phyloP scores from a whole-genome alignment of 2,329 filamentous ascomycete genomes.

The Pseudocercospora fuligena region DNA sequence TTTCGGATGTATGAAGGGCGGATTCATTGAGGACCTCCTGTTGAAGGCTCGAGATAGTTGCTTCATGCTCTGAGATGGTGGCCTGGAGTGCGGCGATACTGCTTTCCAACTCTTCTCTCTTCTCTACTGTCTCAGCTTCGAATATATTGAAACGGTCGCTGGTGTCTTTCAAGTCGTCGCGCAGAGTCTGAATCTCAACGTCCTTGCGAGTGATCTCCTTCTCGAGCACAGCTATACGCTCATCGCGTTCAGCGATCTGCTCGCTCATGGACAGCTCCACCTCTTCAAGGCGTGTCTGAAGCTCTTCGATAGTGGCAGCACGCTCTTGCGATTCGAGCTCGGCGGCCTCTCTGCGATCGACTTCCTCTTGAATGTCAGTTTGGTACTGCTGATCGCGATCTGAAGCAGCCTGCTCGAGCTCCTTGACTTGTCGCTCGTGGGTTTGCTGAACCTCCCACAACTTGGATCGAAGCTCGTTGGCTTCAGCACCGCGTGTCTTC shows the following conservation, averaged over 20 bases:
- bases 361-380: constrained; percentile 46
- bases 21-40: constrained; percentile 31
- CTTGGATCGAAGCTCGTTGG: constrained; percentile 56
- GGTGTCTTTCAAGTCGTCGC: constrained; percentile 32
- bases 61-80: constrained; percentile 33
- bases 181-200: constrained; percentile 35
- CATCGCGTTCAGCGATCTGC: constrained; percentile 38
- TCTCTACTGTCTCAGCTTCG: constrained; percentile 25
- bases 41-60: constrained; percentile 34
- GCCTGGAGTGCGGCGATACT: constrained; percentile 34
- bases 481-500: constrained; percentile 48
- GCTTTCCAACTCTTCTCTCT: constrained; percentile 34
- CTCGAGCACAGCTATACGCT: constrained; percentile 37
- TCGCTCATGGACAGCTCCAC: constrained; percentile 36
- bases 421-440: constrained; percentile 45
- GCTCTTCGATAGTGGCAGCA: constrained; percentile 41
- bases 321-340: constrained; percentile 44
- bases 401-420: constrained; percentile 44
- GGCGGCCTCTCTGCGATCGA: constrained; percentile 43
- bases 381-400: constrained; percentile 48
- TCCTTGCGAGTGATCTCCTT: constrained; percentile 32
- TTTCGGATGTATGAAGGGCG: constrained; percentile 38
- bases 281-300: constrained; percentile 44
- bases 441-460: constrained; percentile 52
- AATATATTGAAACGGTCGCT: constrained; percentile 29